Percentiles rank a stretch among this genome's conserved stretches.
phyloP scores from a whole-genome alignment of 2,329 filamentous ascomycete genomes.

The Fusarium armeniacum region DNA sequence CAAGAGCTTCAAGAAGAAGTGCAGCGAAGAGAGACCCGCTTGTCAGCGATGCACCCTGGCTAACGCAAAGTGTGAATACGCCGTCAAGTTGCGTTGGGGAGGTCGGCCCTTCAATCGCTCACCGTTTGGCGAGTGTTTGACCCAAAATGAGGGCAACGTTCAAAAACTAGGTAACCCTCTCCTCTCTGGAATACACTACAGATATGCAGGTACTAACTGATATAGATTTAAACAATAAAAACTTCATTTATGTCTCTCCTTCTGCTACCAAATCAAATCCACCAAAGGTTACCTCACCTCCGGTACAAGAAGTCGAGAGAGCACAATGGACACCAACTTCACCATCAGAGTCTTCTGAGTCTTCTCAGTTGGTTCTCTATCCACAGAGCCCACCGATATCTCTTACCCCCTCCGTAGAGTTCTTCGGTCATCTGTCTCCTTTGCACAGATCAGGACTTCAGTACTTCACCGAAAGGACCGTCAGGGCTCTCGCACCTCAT shows the following conservation, averaged over 20 bases:
- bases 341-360: background rate
- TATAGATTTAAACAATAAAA: conserved; percentile 37
- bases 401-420: conserved; percentile 20
- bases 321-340: conserved; percentile 9
- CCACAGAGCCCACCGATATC: conserved; percentile 9
- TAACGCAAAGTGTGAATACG: conserved; percentile 39
- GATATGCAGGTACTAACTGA: background rate
- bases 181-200: too few relatives aligned
- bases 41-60: conserved; percentile 38
- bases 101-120: conserved; percentile 38
- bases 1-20: conserved; percentile 45
- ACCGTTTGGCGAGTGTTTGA: conserved; percentile 36
- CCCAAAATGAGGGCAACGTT: conserved; percentile 36
- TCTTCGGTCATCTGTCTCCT: conserved; percentile 36
- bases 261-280: conserved; percentile 17
- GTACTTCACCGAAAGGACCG: conserved; percentile 40
- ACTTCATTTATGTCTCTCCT: conserved; percentile 41
- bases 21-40: conserved; percentile 34
- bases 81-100: conserved; percentile 38
- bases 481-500: conserved; percentile 35
- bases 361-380: conserved; percentile 12
- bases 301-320: background rate
- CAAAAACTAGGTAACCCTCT: conserved; percentile 22
- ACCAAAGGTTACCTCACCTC: conserved; percentile 1
- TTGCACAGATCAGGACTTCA: conserved; percentile 39